phyloP scores from a whole-genome alignment of 192 early-diverging fungal genomes.

The Coemansia sp. region DNA sequence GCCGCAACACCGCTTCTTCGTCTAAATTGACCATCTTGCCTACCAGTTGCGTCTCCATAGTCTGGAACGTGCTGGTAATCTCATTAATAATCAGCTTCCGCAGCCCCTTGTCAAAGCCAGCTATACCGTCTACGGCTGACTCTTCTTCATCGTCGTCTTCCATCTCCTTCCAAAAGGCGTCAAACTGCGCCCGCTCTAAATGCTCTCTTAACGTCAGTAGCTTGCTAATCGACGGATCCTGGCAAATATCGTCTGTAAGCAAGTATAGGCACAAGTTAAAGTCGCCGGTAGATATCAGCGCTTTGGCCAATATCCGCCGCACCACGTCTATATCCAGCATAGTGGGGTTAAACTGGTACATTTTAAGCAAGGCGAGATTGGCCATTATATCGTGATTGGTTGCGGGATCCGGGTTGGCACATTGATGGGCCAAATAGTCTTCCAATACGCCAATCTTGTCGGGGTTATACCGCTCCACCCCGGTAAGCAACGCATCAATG shows the following conservation, averaged over 20 bases:
- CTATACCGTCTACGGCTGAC: slow-evolving; percentile 61
- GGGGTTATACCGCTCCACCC: slow-evolving; percentile 89
- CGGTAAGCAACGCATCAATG: slow-evolving; percentile 72
- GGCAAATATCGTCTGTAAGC: slow-evolving; percentile 67
- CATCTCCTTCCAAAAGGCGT: slow-evolving; percentile 67
- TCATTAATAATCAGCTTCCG: slow-evolving; percentile 72
- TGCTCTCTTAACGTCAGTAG: slow-evolving; percentile 72
- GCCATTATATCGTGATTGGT: slow-evolving; percentile 81
- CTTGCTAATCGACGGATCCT: slow-evolving; percentile 45
- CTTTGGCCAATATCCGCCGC: slow-evolving; percentile 74
- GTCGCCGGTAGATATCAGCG: slow-evolving; percentile 80
- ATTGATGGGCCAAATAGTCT: slow-evolving; percentile 76
- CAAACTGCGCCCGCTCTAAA: slow-evolving; percentile 74
- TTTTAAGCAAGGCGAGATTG: slow-evolving; percentile 86
- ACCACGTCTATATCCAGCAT: slow-evolving; percentile 69
- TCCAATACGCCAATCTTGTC: slow-evolving; percentile 81
- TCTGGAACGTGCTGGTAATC: slow-evolving; percentile 79
- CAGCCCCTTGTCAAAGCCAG: slow-evolving; percentile 71
- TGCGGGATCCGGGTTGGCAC: slow-evolving; percentile 61
- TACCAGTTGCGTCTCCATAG: slow-evolving; percentile 62
- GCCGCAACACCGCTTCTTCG: slow-evolving; percentile 61
- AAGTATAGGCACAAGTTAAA: slow-evolving; percentile 90
- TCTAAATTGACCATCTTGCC: slow-evolving; percentile 66
- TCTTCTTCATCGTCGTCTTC: slow-evolving; percentile 55
- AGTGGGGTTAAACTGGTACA: slow-evolving; percentile 92